Evolutionary conservation across 2,329 filamentous ascomycete genomes (phyloP).

Genomic region (Neonectria neomacrospora): DNA sequence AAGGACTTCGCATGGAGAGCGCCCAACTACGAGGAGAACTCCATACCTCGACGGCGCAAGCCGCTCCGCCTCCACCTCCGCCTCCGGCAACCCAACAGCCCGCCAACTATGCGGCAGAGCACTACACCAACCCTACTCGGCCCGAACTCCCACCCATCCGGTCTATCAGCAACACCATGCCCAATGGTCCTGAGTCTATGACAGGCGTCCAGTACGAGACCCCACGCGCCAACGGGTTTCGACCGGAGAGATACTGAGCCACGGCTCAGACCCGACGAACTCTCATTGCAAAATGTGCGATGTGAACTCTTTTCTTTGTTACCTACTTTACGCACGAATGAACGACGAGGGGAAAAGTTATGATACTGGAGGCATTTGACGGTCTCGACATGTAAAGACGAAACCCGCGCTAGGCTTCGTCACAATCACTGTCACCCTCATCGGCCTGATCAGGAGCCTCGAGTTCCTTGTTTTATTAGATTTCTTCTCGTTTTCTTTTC

Average conservation of each 20-base stretch:
- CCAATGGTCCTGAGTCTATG: constrained; percentile 68
- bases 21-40: constrained; percentile 57
- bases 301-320: constrained; percentile 31
- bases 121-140: constrained; percentile 50
- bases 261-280: background rate
- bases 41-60: constrained; percentile 44
- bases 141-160: constrained; percentile 68
- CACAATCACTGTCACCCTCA: constrained; percentile 23
- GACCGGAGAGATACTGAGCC: constrained; percentile 52
- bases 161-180: constrained; percentile 58
- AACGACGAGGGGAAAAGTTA: constrained; percentile 44
- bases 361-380: constrained; percentile 33
- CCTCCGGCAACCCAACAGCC: constrained; percentile 36
- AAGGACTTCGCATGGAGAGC: constrained; percentile 59
- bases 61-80: constrained; percentile 37
- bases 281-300: constrained; percentile 10
- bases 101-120: constrained; percentile 45
- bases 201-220: constrained; percentile 72
- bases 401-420: constrained; percentile 18
- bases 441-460: constrained; percentile 21
- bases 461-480: constrained; percentile 38
- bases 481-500: constrained; percentile 29
- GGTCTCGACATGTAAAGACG: constrained; percentile 28
- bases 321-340: constrained; percentile 40
- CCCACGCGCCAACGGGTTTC: constrained; percentile 60